Base-by-base conservation (phyloP, 345 rosid genomes). In the Hypericum perforatum region DNA sequence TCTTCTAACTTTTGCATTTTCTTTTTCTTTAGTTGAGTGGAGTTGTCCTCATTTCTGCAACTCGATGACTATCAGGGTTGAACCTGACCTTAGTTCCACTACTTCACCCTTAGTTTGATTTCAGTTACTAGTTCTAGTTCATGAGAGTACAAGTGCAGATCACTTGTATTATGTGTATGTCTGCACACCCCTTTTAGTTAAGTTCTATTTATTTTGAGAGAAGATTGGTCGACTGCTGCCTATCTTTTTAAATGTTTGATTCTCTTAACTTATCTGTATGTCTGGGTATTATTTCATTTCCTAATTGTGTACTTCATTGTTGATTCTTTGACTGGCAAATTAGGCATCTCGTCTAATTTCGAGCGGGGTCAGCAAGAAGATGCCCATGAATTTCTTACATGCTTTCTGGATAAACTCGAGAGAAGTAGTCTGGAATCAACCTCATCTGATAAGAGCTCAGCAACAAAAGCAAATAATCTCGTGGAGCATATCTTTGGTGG, bases 331-430 rank as follows among this genome's bases (percentile, higher is more conserved):
- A 70, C 76, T 10, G 53, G 43, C 37, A 16, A 37, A 57, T 61
- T 45, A 84, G 88, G 69, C 22, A 74, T 87, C 66, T 78, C 94
- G 8, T 62, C 85, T 16, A 56, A 53, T 67, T 87, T 87, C 56
- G 64, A 22, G 45, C 70, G 74, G 63, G 63, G 68, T 44, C 88
- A 80, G 49, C 96, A 85, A 75, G 89, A 88, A 70, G 96, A 88
- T 60, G 96, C 96, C 6, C 96, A 88, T 48, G 96, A 88, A 70
- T 85, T 82, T 60, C 82, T 85, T 37, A 88, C 80, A 11, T 78
- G 84, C 45, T 64, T 88, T 63, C 64, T 88, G 62, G 88, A 85
- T 63, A 80, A 73, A 67, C 76, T 88, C 12, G 90, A 85, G 64
- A 66, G 64, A 41, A 77, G 91, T 40, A 78, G 82, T 74, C 57